Conservation (phyloP, 2,329 filamentous ascomycete genomes). For the Aspergillus jensenii region DNA sequence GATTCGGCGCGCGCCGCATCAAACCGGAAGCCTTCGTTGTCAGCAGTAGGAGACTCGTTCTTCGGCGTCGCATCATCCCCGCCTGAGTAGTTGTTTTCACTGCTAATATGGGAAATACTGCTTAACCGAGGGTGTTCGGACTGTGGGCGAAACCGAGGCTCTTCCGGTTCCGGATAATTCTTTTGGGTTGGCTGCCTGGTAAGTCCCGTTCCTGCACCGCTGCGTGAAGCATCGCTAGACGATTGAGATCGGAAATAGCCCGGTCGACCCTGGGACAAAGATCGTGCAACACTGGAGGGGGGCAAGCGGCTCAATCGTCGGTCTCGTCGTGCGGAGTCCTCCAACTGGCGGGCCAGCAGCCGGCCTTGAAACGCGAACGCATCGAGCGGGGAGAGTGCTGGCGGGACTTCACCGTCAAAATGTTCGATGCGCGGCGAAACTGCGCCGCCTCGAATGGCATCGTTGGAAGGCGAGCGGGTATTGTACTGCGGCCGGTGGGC, state of each 20-base stretch:
- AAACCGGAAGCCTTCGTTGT: conserved; percentile 19
- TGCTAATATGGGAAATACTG: conserved; percentile 47
- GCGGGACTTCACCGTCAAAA: conserved; percentile 73
- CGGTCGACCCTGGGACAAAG: conserved; percentile 73
- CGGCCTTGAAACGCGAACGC: conserved; percentile 92
- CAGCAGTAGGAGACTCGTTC: conserved; percentile 22
- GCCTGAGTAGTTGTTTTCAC: conserved; percentile 35
- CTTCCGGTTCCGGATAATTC: conserved; percentile 39
- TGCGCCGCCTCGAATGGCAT: conserved; percentile 56
- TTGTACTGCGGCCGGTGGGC: conserved; percentile 58
- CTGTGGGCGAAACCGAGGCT: conserved; percentile 58
- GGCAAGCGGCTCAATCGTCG: conserved; percentile 82
- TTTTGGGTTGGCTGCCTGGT: conserved; percentile 42
- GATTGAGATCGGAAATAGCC: conserved; percentile 79
- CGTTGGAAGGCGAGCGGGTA: conserved; percentile 59
- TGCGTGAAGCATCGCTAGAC: conserved; percentile 49
- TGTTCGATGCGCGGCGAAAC: conserved; percentile 71
- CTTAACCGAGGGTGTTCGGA: conserved; percentile 78
- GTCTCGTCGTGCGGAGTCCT: conserved; percentile 72
- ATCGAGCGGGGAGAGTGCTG: conserved; percentile 89
- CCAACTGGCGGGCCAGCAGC: conserved; percentile 80
- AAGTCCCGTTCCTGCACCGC: conserved; percentile 17
- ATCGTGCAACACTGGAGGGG: conserved; percentile 77
- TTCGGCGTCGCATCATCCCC: conserved; percentile 38
- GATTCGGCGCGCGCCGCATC: conserved; percentile 33